Evolutionary conservation across 2,329 filamentous ascomycete species (phyloP).

Genomic region (Trichoderma citrinoviride): DNA sequence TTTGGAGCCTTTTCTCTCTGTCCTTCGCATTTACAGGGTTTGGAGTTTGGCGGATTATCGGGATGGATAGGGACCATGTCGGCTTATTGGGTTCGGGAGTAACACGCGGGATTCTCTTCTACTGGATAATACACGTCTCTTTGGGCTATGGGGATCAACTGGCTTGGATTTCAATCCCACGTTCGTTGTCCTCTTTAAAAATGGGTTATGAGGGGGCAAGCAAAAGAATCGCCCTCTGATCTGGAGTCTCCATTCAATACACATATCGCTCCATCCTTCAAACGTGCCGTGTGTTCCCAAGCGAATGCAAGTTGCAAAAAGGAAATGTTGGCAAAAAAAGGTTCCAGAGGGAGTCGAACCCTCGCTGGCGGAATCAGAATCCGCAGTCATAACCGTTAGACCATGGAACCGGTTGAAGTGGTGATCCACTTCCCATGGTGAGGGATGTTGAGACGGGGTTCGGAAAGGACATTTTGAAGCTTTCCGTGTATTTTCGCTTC

Average conservation of each 20-base stretch:
- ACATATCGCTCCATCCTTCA: not conserved
- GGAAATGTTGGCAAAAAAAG: not conserved
- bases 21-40: not conserved
- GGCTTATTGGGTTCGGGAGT: not conserved
- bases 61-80: not conserved
- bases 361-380: conserved; percentile 25
- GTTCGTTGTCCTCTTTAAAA: not conserved
- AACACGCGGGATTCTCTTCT: not conserved
- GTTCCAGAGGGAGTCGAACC: conserved; percentile 24
- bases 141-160: not conserved
- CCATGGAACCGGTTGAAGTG: conserved; percentile 17
- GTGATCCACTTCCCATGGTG: conserved; percentile 13
- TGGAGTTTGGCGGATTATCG: not conserved
- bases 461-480: not conserved
- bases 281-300: too few relatives aligned
- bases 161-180: not conserved
- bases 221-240: not conserved
- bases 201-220: not conserved
- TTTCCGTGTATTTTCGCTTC: not conserved
- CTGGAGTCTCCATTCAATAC: not conserved
- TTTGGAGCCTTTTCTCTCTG: not conserved
- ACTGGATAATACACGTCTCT: not conserved
- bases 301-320: not conserved
- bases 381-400: conserved; percentile 25
- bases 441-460: conserved; percentile 3